Conservation (phyloP, 2,329 filamentous ascomycete genomes). For the Tolypocladium ophioglossoides region DNA sequence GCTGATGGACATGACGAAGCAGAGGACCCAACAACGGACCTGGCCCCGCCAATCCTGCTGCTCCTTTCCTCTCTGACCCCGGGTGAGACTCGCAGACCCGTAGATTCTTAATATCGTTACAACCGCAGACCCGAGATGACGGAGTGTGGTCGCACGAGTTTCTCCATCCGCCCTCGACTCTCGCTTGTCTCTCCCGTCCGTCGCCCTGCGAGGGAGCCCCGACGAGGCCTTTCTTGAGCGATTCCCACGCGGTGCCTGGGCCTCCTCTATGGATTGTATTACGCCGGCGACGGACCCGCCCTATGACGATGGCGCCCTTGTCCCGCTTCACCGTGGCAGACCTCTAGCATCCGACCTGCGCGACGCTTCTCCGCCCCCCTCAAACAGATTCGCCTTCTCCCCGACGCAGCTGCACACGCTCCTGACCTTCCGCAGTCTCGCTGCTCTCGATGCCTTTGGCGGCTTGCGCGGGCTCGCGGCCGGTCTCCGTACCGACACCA, state of each 20-base stretch:
- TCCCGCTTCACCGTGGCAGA: constrained; percentile 4
- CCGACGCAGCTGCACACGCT: constrained; percentile 43
- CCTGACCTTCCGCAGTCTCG: constrained; percentile 36
- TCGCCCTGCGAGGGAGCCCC: neutral
- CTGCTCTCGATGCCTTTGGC: constrained; percentile 40
- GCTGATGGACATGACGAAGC: neutral
- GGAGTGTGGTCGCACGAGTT: neutral
- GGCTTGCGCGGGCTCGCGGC: constrained; percentile 40
- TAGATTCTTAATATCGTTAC: neutral
- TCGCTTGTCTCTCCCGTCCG: neutral
- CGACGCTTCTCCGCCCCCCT: constrained; percentile 13
- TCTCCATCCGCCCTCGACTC: neutral
- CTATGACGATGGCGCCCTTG: constrained; percentile 1
- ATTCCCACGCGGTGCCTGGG: neutral
- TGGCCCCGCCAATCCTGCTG: neutral
- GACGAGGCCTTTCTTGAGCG: neutral
- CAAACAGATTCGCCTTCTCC: constrained; percentile 42
- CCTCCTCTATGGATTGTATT: constrained; percentile 4
- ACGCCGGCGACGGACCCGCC: neutral
- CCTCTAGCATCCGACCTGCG: constrained; percentile 12
- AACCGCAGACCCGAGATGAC: neutral
- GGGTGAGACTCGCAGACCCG: neutral
- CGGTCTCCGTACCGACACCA: constrained; percentile 37
- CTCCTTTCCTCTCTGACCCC: neutral
- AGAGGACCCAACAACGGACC: neutral